Conservation (phyloP, 352 stramenopile species). For the Aphanomyces stellatus region DNA sequence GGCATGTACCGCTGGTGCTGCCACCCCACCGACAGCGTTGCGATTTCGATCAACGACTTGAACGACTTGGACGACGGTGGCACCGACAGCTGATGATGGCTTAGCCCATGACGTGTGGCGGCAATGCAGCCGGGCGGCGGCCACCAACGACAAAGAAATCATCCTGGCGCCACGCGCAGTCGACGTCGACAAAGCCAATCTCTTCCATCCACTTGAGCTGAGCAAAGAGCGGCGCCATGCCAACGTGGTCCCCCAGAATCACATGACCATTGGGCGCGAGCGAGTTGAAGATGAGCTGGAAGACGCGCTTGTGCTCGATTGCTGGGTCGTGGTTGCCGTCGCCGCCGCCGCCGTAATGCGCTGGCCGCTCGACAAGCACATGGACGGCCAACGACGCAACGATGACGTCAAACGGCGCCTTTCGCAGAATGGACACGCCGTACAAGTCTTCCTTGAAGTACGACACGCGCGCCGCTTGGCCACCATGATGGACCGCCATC, state of each 20-base stretch:
- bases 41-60: not conserved
- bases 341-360: slow-evolving; percentile 31
- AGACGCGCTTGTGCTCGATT: slow-evolving; percentile 42
- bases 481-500: not conserved
- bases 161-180: slow-evolving; percentile 61
- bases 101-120: not conserved
- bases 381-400: slow-evolving; percentile 58
- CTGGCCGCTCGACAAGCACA: slow-evolving; percentile 43
- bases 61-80: not conserved
- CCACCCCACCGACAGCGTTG: not conserved
- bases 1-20: not conserved
- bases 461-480: not conserved
- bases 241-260: slow-evolving; percentile 64
- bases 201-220: slow-evolving; percentile 48
- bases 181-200: slow-evolving; percentile 61
- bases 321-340: not conserved
- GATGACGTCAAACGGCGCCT: slow-evolving; percentile 36
- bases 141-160: slow-evolving; percentile 69
- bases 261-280: slow-evolving; percentile 54
- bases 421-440: slow-evolving; percentile 25
- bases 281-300: slow-evolving; percentile 40
- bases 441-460: slow-evolving; percentile 18
- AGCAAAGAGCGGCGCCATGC: slow-evolving; percentile 47
- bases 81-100: not conserved
- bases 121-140: slow-evolving; percentile 4